Base-by-base conservation (phyloP, 2,329 filamentous ascomycete genomes). In the Aspergillus sp. region DNA sequence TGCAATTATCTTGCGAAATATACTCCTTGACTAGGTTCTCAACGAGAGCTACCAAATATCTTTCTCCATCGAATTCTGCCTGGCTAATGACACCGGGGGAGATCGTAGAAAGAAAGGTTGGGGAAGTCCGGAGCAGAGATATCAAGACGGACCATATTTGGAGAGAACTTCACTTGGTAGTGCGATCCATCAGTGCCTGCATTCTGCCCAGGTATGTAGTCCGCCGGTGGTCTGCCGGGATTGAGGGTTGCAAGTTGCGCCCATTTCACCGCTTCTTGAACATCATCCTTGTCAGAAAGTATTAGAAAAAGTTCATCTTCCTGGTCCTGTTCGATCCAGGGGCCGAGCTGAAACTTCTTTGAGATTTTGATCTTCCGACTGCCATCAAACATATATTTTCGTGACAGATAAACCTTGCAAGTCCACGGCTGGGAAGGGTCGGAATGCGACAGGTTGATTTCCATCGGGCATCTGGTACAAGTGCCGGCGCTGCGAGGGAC, bases 11-110 rank as follows among this genome's bases (percentile, higher is more conserved):
- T 2, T 88, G 79, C 0, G 74, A 68, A 4, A 95, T 83, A 54
- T 94, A 94, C 0, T 82, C 74, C 2, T 74, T 76, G 0, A 88
- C 83, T 0, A 95, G 63, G 15, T 86, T 85, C 44, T 82, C 76
- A 0, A 95, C 85, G 0, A 93, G 81, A 0, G 77, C 73, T 10
- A 90, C 84, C 0, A 91, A 71, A 48, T 86, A 86, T 7, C 79
- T 74, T 13, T 90, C 82, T 2, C 80, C 73, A 6, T 78, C 78
- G 6, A 82, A 74, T 2, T 82, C 80, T 0, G 84, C 78, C 6
- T 84, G 84, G 17, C 83, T 81, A 52, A 95, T 91, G 0, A 94
- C 82, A 0, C 90, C 90, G 0, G 90, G 90, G 90, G 0, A 95
- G 75, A 51, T 95, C 90, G 51, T 88, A 91, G 57, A 95, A 94